Percentiles rank a stretch among this genome's conserved stretches.
phyloP scores from a whole-genome alignment of 345 rosid species.

The Brassica cretica region DNA sequence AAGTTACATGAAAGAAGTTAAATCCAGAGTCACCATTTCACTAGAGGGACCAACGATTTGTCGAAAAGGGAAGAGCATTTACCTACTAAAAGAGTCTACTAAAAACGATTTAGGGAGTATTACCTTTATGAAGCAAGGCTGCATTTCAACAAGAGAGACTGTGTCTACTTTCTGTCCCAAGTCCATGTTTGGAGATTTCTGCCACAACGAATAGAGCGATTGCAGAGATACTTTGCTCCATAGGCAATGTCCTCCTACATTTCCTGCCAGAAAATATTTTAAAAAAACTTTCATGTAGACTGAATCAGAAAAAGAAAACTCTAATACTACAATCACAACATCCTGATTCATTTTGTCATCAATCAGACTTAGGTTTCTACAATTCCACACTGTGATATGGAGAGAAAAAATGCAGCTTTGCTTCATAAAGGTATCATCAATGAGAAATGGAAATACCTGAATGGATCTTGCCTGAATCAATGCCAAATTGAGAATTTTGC shows the following conservation, averaged over 20 bases:
- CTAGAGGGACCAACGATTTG: background rate
- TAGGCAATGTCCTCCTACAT: slow-evolving; percentile 75
- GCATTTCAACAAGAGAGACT: slow-evolving; percentile 67
- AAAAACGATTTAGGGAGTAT: background rate
- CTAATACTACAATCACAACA: slow-evolving; percentile 15
- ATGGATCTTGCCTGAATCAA: slow-evolving; percentile 63
- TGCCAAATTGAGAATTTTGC: slow-evolving; percentile 57
- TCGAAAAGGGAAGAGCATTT: background rate
- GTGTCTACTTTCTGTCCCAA: slow-evolving; percentile 84
- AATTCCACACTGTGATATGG: background rate
- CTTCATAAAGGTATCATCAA: background rate
- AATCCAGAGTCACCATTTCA: slow-evolving; percentile 18
- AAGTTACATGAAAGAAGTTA: slow-evolving; percentile 14
- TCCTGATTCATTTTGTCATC: slow-evolving; percentile 1
- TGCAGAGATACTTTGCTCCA: slow-evolving; percentile 82
- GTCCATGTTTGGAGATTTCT: slow-evolving; percentile 74
- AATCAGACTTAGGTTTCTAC: background rate
- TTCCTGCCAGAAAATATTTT: slow-evolving; percentile 49
- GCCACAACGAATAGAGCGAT: slow-evolving; percentile 66
- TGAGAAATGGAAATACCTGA: slow-evolving; percentile 43
- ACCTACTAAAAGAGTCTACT: background rate
- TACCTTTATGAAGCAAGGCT: slow-evolving; percentile 84
- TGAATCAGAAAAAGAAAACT: slow-evolving; percentile 20
- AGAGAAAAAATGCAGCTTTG: background rate
- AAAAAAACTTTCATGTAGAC: background rate